Evolutionary conservation across 768 basidiomycete species (phyloP), one percentile per base, ranked within the genome.

Genomic region (Pleurotus sapidus): DNA sequence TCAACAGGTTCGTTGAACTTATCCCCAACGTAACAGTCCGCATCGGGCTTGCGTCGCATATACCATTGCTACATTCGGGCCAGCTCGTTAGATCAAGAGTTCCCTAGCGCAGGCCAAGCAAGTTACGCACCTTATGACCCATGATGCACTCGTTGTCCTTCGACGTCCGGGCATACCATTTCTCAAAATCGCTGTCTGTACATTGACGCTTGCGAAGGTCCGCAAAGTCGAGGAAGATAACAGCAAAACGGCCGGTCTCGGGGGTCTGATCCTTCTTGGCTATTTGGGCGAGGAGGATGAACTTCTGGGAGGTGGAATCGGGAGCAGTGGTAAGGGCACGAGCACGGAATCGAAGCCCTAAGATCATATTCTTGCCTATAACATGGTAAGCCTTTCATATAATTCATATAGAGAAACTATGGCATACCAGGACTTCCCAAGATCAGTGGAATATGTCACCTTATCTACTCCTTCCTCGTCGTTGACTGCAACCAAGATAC

Each of bases 261-360:
- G 71, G 67, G 25, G 69, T 74, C 63, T 83, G 76, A 53, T 91
- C 86, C 11, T 77, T 70, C 18, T 86, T 82, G 2, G 83, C 74
- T 11, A 94, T 78, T 58, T 89, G 87, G 4, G 89, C 97, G 23
- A 97, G 79, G 6, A 99, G 77, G 7, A 98, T 67, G 76, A 98
- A 98, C 71, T 96, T 98, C 68, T 97, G 96, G 0, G 93, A 95
- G 0, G 97, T 98, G 11, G 93, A 93, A 63, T 99, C 97, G 0
- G 93, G 92, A 4, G 98, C 82, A 3, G 94, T 97, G 42, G 89
- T 86, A n/a, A 99, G 75, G 0, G 84, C 84, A 6, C 84, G 79
- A 0, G 92, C 87, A 18, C 88, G 86, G 4, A 98, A 60, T 25
- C 75, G 86, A 57, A 91, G 69, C 2, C 85, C 91, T 51, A 95